Conservation (phyloP, 73 alveolate species). For the Symbiodinium natans region DNA sequence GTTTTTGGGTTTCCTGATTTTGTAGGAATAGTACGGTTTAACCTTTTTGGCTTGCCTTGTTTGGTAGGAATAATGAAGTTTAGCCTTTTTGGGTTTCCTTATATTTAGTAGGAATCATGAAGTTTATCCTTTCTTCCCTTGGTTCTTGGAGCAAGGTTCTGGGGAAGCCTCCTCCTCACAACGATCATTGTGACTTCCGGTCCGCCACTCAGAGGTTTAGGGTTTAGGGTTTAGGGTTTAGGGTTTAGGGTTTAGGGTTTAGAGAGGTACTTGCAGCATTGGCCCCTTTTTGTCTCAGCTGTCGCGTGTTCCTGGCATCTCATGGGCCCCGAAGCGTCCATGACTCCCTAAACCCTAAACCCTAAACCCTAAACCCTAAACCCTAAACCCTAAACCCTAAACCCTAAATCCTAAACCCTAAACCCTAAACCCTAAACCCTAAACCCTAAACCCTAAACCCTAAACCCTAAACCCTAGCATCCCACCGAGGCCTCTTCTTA, state of each 20-base stretch:
- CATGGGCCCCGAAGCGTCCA: not conserved
- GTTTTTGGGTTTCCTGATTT: too few species aligned
- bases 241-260: too few species aligned
- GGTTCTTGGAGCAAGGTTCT: not conserved
- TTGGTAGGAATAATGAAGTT: too few species aligned
- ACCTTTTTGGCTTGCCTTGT: not conserved
- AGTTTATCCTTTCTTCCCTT: not conserved
- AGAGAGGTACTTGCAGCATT: not conserved
- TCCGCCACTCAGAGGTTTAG: not conserved
- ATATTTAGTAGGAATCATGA: too few species aligned
- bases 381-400: not conserved
- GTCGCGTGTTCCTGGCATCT: not conserved
- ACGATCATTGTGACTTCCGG: not conserved
- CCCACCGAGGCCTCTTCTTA: not conserved
- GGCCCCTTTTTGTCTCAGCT: too few species aligned
- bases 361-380: not conserved
- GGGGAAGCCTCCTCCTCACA: not conserved
- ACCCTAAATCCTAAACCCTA: not conserved
- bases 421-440: not conserved
- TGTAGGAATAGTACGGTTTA: too few species aligned
- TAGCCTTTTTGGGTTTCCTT: too few species aligned
- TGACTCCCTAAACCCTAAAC: not conserved
- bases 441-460: not conserved
- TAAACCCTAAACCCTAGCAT: not conserved
- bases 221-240: not conserved